phyloP scores from a whole-genome alignment of 1,139 yeast genomes.

The Saccharomyces hybrid region DNA sequence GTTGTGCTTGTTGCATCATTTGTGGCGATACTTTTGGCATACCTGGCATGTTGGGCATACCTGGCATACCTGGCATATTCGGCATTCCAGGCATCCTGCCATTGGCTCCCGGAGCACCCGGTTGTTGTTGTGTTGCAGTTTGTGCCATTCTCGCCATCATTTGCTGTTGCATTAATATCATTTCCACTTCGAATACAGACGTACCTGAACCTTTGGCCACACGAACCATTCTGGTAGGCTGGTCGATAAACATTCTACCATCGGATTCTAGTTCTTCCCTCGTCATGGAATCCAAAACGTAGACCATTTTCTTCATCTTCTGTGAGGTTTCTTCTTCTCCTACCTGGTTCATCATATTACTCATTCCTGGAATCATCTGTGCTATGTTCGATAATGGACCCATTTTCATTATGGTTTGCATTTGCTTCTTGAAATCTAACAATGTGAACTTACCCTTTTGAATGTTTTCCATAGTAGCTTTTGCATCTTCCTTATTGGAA shows the following conservation, averaged over 20 bases:
- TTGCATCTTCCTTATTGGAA: constrained; percentile 66
- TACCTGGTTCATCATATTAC: constrained; percentile 76
- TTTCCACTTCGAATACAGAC: constrained; percentile 85
- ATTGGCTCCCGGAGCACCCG: not conserved
- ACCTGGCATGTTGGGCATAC: constrained; percentile 33
- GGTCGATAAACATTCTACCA: constrained; percentile 69
- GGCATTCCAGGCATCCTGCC: constrained; percentile 33
- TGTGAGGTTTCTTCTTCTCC: constrained; percentile 86
- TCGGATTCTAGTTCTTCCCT: constrained; percentile 85
- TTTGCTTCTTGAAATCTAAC: constrained; percentile 86
- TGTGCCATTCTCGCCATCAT: constrained; percentile 94
- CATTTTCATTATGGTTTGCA: constrained; percentile 92
- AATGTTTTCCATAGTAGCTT: constrained; percentile 85
- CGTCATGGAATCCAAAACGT: constrained; percentile 94
- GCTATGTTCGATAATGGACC: constrained; percentile 93
- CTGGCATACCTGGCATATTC: constrained; percentile 36
- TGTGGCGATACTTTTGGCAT: constrained; percentile 34
- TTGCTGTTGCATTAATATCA: constrained; percentile 82
- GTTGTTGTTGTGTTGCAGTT: constrained; percentile 37
- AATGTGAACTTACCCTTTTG: constrained; percentile 93
- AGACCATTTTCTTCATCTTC: constrained; percentile 80
- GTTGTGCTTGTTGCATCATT: constrained; percentile 39
- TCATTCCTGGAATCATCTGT: constrained; percentile 91
- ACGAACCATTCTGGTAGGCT: constrained; percentile 80
- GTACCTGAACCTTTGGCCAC: constrained; percentile 97